Evolutionary conservation across 768 basidiomycete genomes (phyloP).

Genomic region (Amanita phalloides): DNA sequence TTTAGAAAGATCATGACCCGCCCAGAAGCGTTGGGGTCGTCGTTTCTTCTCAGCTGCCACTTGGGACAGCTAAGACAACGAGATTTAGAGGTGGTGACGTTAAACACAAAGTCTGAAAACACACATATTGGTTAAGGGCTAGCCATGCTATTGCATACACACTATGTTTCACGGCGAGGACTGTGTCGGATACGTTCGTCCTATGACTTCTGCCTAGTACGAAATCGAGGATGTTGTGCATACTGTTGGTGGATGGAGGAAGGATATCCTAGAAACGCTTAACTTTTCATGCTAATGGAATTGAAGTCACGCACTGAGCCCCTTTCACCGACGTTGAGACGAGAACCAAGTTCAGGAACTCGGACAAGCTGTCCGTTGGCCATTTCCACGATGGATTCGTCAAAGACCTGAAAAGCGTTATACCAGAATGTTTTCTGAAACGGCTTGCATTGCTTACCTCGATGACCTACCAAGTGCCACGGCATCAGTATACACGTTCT

Average conservation of each 20-base stretch:
- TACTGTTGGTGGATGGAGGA: conserved; percentile 35
- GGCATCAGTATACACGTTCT: neutral
- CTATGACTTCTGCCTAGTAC: conserved; percentile 35
- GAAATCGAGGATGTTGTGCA: conserved; percentile 34
- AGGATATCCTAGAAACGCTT: conserved; percentile 45
- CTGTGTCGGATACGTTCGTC: conserved; percentile 42
- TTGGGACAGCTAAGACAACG: conserved; percentile 42
- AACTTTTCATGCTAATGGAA: neutral
- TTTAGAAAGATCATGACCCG: conserved; percentile 47
- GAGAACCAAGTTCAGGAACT: conserved; percentile 69
- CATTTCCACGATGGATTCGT: conserved; percentile 70
- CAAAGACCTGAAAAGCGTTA: conserved; percentile 50
- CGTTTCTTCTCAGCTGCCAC: conserved; percentile 40
- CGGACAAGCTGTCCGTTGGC: conserved; percentile 53
- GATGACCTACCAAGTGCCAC: conserved; percentile 39
- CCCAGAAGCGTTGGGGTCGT: conserved; percentile 73
- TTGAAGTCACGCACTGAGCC: conserved; percentile 43
- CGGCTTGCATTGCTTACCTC: conserved; percentile 41
- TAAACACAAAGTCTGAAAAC: conserved; percentile 11
- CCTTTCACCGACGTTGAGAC: conserved; percentile 64
- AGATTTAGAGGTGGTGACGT: neutral
- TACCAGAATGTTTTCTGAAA: conserved; percentile 7
- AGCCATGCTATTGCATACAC: conserved; percentile 81
- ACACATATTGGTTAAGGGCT: conserved; percentile 76
- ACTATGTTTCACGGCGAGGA: conserved; percentile 64